These are phyloP conservation scores for Biscogniauxia sp. DNA, from an alignment of 2,329 filamentous ascomycete species.

Conservation along the genomic window DNA sequence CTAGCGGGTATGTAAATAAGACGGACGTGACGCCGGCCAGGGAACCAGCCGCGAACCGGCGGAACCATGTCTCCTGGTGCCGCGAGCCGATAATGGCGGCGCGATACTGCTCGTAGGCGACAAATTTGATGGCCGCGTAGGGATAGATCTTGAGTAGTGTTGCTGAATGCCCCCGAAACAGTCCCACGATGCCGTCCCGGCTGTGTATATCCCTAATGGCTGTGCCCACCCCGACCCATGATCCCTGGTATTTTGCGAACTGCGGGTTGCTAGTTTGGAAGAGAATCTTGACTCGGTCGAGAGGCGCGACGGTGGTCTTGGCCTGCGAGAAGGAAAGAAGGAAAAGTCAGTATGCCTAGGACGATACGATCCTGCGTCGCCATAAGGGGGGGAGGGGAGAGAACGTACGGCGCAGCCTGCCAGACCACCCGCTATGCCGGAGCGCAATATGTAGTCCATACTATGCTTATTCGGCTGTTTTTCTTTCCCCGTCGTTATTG, in stretches of 20 bases:
- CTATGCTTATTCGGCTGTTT: slow-evolving; percentile 66
- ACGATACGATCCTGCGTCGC: neutral
- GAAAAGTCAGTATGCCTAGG: neutral
- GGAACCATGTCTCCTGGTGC: slow-evolving; percentile 73
- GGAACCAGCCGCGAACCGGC: slow-evolving; percentile 72
- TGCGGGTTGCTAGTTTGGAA: slow-evolving; percentile 95
- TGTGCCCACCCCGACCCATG: slow-evolving; percentile 78
- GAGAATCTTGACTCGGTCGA: slow-evolving; percentile 97
- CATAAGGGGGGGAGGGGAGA: neutral
- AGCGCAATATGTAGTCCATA: slow-evolving; percentile 79
- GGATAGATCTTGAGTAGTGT: slow-evolving; percentile 94
- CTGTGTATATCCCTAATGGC: slow-evolving; percentile 82
- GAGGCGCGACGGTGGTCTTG: slow-evolving; percentile 91
- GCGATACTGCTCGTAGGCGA: slow-evolving; percentile 95
- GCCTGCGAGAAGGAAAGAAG: slow-evolving; percentile 53
- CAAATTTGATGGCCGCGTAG: slow-evolving; percentile 96
- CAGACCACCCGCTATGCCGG: slow-evolving; percentile 81
- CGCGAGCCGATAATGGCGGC: slow-evolving; percentile 68
- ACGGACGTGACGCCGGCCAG: slow-evolving; percentile 85
- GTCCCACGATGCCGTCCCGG: slow-evolving; percentile 68
- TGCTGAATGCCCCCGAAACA: slow-evolving; percentile 92
- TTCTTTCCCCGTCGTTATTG: slow-evolving; percentile 39
- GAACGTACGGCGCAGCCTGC: slow-evolving; percentile 83
- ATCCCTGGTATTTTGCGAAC: slow-evolving; percentile 88
- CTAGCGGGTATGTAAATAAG: slow-evolving; percentile 93